These are phyloP conservation scores for Ophiostoma sp. DNA, from an alignment of 2,329 filamentous ascomycete species.

Conservation along the genomic window DNA sequence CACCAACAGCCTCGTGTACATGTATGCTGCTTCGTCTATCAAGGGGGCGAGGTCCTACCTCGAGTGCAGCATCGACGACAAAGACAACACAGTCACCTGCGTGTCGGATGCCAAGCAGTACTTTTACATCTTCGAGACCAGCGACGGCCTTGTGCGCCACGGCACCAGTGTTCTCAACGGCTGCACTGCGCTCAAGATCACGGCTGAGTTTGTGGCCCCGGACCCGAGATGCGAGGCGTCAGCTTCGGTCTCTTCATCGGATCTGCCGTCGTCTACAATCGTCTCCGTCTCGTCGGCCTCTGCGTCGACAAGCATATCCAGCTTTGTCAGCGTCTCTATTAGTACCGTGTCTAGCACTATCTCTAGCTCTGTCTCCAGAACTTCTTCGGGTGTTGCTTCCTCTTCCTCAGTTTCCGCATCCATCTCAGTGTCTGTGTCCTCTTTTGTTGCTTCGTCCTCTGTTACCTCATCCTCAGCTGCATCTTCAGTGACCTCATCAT, in stretches of 20 bases:
- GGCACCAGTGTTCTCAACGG: background rate
- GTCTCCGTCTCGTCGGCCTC: background rate
- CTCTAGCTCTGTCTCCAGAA: background rate
- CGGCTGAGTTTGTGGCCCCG: background rate
- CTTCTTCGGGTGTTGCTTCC: background rate
- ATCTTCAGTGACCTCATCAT: too few species aligned
- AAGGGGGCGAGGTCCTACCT: background rate
- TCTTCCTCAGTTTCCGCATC: background rate
- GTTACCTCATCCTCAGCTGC: too few species aligned
- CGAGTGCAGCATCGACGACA: background rate
- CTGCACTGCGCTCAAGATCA: background rate
- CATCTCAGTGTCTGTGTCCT: background rate
- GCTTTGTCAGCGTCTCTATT: background rate
- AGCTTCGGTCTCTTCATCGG: background rate
- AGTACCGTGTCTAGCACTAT: background rate
- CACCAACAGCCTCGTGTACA: conserved; percentile 6
- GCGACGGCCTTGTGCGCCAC: background rate
- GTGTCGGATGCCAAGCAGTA: background rate
- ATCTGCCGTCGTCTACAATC: background rate
- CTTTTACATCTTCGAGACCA: background rate
- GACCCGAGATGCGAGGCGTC: background rate
- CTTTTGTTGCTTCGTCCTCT: too few species aligned
- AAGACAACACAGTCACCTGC: background rate
- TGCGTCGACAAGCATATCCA: background rate
- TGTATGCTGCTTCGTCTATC: background rate